phyloP scores from a whole-genome alignment of 2,329 filamentous ascomycete species.

The Verticillium albo-atrum region DNA sequence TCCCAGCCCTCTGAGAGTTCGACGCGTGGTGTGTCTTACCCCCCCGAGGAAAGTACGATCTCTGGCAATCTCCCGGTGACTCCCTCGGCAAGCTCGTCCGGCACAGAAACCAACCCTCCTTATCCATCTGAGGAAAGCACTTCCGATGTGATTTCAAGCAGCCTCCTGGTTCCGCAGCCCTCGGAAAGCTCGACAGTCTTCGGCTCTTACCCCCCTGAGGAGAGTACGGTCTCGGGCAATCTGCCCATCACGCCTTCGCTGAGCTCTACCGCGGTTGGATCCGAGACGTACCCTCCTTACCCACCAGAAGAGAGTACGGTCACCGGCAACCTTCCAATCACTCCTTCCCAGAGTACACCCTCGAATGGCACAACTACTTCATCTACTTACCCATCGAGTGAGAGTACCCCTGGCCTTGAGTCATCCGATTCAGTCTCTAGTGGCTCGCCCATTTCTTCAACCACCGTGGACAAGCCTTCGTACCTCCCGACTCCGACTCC shows the following conservation, averaged over 20 bases:
- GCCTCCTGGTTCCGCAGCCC: neutral
- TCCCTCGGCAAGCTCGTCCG: neutral
- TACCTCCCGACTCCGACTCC: neutral
- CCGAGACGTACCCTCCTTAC: neutral
- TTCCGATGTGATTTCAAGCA: neutral
- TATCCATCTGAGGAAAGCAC: neutral
- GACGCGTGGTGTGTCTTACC: too few relatives aligned
- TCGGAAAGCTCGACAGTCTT: too few relatives aligned
- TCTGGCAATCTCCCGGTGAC: neutral
- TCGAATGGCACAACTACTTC: neutral
- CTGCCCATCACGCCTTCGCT: constrained; percentile 4
- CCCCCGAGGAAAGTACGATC: neutral
- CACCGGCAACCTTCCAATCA: neutral
- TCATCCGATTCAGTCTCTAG: neutral
- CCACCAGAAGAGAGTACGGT: neutral
- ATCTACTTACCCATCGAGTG: neutral
- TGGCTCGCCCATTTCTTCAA: neutral
- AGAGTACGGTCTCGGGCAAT: constrained; percentile 1
- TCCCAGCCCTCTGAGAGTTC: too few relatives aligned
- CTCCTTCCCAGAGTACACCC: neutral
- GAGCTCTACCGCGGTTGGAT: neutral
- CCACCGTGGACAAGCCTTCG: neutral
- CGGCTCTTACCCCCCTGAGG: neutral
- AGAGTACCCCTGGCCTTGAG: neutral
- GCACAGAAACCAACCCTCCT: neutral